These are phyloP conservation scores for Scortechinia acanthostroma DNA, from an alignment of 2,329 filamentous ascomycete species.

Conservation along the genomic window DNA sequence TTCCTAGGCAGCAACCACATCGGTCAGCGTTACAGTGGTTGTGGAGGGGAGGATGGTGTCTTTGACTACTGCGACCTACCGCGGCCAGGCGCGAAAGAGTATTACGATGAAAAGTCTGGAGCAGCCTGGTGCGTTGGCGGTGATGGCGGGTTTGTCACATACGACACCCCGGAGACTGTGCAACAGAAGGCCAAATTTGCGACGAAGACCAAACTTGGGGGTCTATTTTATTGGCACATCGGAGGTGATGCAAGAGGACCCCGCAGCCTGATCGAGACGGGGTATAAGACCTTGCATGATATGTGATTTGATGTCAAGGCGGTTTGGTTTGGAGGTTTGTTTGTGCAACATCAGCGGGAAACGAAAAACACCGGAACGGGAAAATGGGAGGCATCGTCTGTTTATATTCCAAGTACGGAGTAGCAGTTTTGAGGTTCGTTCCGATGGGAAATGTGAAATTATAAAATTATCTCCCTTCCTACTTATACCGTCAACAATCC, in stretches of 20 bases:
- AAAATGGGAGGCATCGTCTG: no score
- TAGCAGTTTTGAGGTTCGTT: no score
- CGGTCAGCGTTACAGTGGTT: slow-evolving; percentile 50
- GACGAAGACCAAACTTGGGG: slow-evolving; percentile 63
- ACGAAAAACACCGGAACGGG: no score
- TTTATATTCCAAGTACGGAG: no score
- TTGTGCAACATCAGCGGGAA: no score
- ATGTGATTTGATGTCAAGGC: no score
- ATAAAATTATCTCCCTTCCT: no score
- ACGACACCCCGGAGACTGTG: slow-evolving; percentile 73
- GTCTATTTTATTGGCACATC: slow-evolving; percentile 78
- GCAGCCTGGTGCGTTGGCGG: slow-evolving; percentile 68
- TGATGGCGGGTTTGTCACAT: slow-evolving; percentile 72
- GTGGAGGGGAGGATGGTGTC: slow-evolving; percentile 56
- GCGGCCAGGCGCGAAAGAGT: slow-evolving; percentile 49
- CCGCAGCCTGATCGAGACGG: slow-evolving; percentile 48
- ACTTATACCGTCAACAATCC: no score
- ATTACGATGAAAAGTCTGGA: slow-evolving; percentile 58
- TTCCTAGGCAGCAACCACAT: slow-evolving; percentile 61
- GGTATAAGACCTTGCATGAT: slow-evolving; percentile 52
- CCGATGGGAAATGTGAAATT: no score
- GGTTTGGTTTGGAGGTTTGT: no score
- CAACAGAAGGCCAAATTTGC: slow-evolving; percentile 67
- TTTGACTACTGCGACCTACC: slow-evolving; percentile 73
- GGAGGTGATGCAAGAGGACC: slow-evolving; percentile 58